Conservation (phyloP, 345 rosid genomes). For the Salix dunnii region DNA sequence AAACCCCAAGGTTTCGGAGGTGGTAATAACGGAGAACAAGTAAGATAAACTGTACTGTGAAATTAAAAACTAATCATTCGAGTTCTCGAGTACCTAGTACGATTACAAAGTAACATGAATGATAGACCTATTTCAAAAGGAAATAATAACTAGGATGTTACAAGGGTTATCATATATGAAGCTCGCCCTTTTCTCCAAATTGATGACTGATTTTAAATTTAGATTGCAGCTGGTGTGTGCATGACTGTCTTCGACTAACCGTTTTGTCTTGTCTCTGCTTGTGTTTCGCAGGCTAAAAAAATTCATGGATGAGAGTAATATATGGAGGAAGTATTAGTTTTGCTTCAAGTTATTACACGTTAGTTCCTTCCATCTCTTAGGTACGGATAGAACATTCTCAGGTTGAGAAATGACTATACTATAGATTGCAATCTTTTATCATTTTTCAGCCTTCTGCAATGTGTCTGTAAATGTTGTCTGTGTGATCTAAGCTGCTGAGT, state of each 20-base stretch:
- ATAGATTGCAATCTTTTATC: neutral
- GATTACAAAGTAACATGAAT: no score
- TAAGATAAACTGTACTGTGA: neutral
- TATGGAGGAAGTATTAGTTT: neutral
- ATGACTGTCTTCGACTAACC: neutral
- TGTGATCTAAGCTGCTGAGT: neutral
- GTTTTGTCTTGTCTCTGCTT: neutral
- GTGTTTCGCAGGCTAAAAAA: neutral
- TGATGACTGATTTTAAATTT: no score
- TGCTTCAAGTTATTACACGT: neutral
- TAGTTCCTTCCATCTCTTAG: neutral
- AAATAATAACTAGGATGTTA: neutral
- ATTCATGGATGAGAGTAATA: no score
- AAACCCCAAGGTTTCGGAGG: slow-evolving; percentile 12
- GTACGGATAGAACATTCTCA: neutral
- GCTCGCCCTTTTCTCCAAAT: no score
- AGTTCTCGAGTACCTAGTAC: no score
- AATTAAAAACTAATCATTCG: no score
- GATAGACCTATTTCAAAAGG: neutral
- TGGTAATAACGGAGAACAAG: slow-evolving; percentile 8
- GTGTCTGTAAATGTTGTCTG: slow-evolving; percentile 2
- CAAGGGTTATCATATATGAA: neutral
- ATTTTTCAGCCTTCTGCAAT: neutral
- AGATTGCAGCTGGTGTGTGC: neutral
- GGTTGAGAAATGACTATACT: neutral